These are phyloP conservation scores for Actinomortierella wolfii DNA, from an alignment of 371 early-diverging fungal species.

Conservation along the genomic window DNA sequence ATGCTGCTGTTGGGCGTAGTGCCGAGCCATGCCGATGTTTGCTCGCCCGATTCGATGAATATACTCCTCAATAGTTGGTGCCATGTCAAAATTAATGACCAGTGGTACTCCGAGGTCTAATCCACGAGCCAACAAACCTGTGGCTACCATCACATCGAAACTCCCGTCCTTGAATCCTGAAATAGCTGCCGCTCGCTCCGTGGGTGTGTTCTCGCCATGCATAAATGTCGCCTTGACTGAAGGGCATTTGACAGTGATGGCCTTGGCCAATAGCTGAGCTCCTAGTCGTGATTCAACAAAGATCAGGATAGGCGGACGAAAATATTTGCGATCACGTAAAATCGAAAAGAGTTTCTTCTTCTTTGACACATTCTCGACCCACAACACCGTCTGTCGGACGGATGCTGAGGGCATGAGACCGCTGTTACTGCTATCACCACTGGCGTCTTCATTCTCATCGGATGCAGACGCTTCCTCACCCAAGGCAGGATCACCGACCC, in stretches of 20 bases:
- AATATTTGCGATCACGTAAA: constrained; percentile 59
- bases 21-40: constrained; percentile 42
- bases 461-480: constrained; percentile 3
- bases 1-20: constrained; percentile 7
- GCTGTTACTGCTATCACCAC: constrained; percentile 3
- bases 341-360: constrained; percentile 61
- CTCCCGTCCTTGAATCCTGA: constrained; percentile 47
- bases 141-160: constrained; percentile 55
- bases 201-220: constrained; percentile 58
- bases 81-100: constrained; percentile 69
- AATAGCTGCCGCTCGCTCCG: constrained; percentile 49
- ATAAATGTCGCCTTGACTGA: constrained; percentile 51
- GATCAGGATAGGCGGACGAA: constrained; percentile 56
- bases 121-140: constrained; percentile 61
- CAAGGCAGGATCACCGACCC: constrained; percentile 16
- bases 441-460: not conserved
- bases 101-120: constrained; percentile 56
- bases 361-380: constrained; percentile 68
- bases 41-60: constrained; percentile 65
- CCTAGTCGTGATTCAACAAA: constrained; percentile 66
- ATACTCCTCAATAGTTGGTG: constrained; percentile 59
- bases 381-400: constrained; percentile 65
- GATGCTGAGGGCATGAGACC: constrained; percentile 43
- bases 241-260: constrained; percentile 51
- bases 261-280: constrained; percentile 55